Evolutionary conservation across 495 filamentous ascomycete species (phyloP), one percentile per base, ranked within the genome.

Genomic region (Umbilicaria muhlenbergii): DNA sequence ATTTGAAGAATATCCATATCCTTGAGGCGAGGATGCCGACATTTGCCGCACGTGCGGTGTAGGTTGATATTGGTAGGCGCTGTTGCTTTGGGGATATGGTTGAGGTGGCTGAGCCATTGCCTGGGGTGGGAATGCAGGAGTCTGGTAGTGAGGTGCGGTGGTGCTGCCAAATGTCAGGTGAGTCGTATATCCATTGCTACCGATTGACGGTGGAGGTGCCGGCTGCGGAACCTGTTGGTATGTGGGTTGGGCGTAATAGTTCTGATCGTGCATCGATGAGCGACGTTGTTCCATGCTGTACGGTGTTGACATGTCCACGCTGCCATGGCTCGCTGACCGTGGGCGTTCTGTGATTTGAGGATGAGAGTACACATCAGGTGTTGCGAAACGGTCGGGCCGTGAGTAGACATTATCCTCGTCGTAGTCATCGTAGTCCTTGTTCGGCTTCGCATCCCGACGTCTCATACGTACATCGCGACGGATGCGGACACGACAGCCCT

Each of bases 381-480:
- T 78, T 13, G 68, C 67, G 32, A 74, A 81, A 41, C 65, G 59
- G 2, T 66, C 54, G 2, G 70, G 67, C 24, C 75, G 69, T 28
- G 72, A 63, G 47, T 75, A 74, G 3, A 65, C 56, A 38, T 58
- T 70, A 39, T 81, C 75, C 3, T 85, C 80, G 33, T 80, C 78
- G 37, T 80, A 74, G 44, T 73, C 75, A 28, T 78, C 75, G 34
- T 66, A 80, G 32, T 77, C 74, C 37, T 78, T 70, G 13, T 58
- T 43, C 14, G 50, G 43, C 56, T 69, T 92, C 86, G 47, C 74
- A 28, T 87, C 83, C 17, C 86, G 79, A 46, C 88, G 77, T 60
- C 91, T 80, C 91, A 98, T 98, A 36, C 91, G 78, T 13, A 98
- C 91, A 70, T 98, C 91, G 49, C 91, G 83, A 47, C 91, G 76